These are phyloP conservation scores for Pythium guiyangense DNA, from an alignment of 352 stramenopile genomes.

Conservation along the genomic window DNA sequence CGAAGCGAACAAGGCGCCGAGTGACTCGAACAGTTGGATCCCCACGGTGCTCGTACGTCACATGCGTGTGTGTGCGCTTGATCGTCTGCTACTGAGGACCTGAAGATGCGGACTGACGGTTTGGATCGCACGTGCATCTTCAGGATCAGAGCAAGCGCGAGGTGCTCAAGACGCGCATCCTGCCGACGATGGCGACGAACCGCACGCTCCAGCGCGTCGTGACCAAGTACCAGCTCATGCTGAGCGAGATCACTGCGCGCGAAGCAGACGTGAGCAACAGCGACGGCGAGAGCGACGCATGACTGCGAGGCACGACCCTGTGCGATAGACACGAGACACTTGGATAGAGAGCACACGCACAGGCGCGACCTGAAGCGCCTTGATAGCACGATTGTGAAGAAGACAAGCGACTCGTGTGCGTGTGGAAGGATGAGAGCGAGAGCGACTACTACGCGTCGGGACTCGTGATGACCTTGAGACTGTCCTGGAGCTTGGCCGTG, in stretches of 20 bases:
- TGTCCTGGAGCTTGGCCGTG: slow-evolving; percentile 91
- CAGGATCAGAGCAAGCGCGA: slow-evolving; percentile 71
- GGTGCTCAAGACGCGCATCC: slow-evolving; percentile 60
- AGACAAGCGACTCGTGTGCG: background rate
- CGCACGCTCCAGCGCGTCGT: slow-evolving; percentile 78
- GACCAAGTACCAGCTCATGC: slow-evolving; percentile 80
- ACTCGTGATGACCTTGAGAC: slow-evolving; percentile 90
- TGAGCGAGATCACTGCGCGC: too few species aligned
- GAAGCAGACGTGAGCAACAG: slow-evolving; percentile 21
- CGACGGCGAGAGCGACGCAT: background rate
- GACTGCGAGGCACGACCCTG: background rate
- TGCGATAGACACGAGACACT: background rate
- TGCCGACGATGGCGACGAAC: slow-evolving; percentile 78
- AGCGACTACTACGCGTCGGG: slow-evolving; percentile 42
- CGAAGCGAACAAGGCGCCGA: background rate
- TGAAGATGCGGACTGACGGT: too few species aligned
- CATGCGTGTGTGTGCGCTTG: background rate
- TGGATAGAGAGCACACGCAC: background rate
- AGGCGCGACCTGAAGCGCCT: background rate
- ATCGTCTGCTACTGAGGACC: too few species aligned
- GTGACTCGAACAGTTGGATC: slow-evolving; percentile 19
- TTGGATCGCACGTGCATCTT: background rate
- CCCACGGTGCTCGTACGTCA: slow-evolving; percentile 38
- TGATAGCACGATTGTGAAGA: too few species aligned
- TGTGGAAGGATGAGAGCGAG: background rate